These are phyloP conservation scores for Leishmania braziliensis DNA, from an alignment of 208 protist species.

Conservation along the genomic window DNA sequence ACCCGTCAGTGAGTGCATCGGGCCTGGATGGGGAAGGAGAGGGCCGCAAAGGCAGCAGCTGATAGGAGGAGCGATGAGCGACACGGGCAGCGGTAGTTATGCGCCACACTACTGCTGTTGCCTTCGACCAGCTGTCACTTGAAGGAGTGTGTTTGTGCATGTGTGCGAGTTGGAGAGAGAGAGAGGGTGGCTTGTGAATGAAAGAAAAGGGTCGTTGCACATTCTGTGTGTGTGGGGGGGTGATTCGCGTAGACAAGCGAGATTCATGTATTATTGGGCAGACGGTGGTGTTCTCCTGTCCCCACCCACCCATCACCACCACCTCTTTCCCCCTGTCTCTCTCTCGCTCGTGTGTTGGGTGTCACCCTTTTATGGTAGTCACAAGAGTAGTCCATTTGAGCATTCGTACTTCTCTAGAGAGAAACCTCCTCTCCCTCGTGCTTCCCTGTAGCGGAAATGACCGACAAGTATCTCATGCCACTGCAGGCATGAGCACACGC, in stretches of 20 bases:
- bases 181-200: not conserved
- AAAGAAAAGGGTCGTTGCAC: not conserved
- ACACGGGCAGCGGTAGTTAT: not conserved
- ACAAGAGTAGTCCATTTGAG: not conserved
- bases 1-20: constrained; percentile 20
- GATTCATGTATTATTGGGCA: not conserved
- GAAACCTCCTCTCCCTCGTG: not conserved
- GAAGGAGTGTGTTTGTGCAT: not conserved
- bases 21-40: not conserved
- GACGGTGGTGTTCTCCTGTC: not conserved
- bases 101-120: not conserved
- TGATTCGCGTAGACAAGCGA: not conserved
- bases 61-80: not conserved
- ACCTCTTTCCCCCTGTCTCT: not conserved
- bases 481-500: not conserved
- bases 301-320: not conserved
- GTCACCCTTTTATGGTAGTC: not conserved
- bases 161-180: not conserved
- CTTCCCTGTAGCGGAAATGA: not conserved
- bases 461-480: not conserved
- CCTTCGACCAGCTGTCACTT: not conserved
- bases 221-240: not conserved
- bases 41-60: not conserved
- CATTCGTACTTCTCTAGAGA: not conserved
- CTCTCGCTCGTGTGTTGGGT: not conserved